Base-by-base conservation (phyloP, 805 yeast genomes). In the Candida boidinii region DNA sequence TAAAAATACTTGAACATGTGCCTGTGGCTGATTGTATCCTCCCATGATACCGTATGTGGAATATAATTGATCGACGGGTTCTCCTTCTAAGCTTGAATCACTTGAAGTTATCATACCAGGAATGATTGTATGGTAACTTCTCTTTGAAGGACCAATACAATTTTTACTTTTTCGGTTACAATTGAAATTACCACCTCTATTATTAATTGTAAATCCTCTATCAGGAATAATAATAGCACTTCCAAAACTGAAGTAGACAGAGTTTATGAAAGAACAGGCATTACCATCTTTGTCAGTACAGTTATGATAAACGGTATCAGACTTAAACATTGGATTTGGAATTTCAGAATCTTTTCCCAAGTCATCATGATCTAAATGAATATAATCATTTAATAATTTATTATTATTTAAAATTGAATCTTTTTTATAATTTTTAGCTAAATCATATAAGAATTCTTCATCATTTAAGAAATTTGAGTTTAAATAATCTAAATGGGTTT, bases 21-120 rank as follows among this genome's bases (percentile, higher is more conserved):
- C 88, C 45, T 80, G 85, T 3, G 94, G 94, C 53, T 84, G 94
- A 62, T 78, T 81, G 58, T 76, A 83, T 0, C 90, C 94, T 13
- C 94, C 94, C 86, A 81, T 82, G 39, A 79, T 82, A 31, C 90
- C 92, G 44, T 67, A 78, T n/a, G 79, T 58, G 1, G 87, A 86
- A 46, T 66, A 76, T n/a, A 83, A 54, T n/a, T n/a, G n/a, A n/a
- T n/a, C n/a, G n/a, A n/a, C n/a, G n/a, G n/a, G n/a, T 18, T 70
- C 71, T 18, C 59, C 65, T 5, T 38, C 39, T 2, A 23, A 35
- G 10, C 14, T 15, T 3, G 36, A 38, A 3, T 42, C 39, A 4
- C 59, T 60, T 3, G 60, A 53, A 11, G 94, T 83, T 20, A 83
- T 70, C 77, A 83, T 69, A 0, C 86, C 84, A 1, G 94, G 94